phyloP scores from a whole-genome alignment of 768 basidiomycete species.

The Xanthoconium stramineum region DNA sequence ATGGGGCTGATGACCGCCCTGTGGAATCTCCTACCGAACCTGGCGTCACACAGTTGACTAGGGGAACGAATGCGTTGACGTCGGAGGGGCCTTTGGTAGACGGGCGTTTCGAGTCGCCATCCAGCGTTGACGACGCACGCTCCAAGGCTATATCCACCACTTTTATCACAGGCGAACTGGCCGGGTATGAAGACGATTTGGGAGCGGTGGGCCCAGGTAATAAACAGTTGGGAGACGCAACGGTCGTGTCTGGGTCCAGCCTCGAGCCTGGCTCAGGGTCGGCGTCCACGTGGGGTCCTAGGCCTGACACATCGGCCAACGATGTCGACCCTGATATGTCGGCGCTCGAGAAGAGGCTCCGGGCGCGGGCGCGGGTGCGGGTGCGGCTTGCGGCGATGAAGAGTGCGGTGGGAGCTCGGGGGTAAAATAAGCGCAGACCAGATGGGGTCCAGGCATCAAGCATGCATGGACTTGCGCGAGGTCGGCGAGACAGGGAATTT shows the following conservation, averaged over 20 bases:
- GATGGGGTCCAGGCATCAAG: too few species aligned
- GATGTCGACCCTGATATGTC: neutral
- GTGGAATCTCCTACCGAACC: neutral
- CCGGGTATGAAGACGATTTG: neutral
- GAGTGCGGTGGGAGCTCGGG: too few species aligned
- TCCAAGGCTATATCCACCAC: too few species aligned
- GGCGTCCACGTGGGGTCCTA: neutral
- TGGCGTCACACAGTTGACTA: neutral
- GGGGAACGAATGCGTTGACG: neutral
- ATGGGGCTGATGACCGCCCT: neutral
- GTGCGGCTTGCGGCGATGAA: conserved; percentile 39
- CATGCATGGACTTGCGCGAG: too few species aligned
- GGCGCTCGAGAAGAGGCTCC: conserved; percentile 42
- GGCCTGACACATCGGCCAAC: neutral
- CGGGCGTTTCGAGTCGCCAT: neutral
- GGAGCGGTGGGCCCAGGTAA: neutral
- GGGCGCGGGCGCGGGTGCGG: conserved; percentile 46
- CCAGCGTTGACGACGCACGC: too few species aligned
- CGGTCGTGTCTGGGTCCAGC: neutral
- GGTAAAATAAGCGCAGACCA: too few species aligned
- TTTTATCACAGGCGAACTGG: too few species aligned
- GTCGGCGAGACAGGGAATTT: too few species aligned
- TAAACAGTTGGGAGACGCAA: too few species aligned
- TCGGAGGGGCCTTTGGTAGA: neutral
- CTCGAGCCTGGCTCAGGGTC: neutral